These are phyloP conservation scores for Calonectria pteridis DNA, from an alignment of 2,329 filamentous ascomycete genomes.

Conservation along the genomic window DNA sequence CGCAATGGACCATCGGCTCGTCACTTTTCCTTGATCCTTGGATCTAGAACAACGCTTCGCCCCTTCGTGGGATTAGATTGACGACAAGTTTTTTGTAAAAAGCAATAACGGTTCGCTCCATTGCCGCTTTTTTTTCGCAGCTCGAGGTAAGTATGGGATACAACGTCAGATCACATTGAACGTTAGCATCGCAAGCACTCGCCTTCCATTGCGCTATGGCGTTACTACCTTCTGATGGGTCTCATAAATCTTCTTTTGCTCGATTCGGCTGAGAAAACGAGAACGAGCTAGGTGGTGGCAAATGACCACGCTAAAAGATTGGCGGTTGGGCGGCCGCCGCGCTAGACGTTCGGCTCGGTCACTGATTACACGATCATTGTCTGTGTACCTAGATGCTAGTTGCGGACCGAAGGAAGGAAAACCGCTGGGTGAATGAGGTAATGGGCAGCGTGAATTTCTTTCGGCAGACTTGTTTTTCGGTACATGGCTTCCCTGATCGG, in stretches of 20 bases:
- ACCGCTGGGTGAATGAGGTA: no score
- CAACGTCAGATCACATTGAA: background rate
- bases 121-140: background rate
- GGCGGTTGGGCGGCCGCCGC: background rate
- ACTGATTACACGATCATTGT: background rate
- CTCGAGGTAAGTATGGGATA: background rate
- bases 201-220: background rate
- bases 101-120: background rate
- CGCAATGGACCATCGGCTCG: no score
- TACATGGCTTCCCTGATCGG: no score
- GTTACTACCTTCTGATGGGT: background rate
- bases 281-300: background rate
- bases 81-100: no score
- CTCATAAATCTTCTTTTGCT: background rate
- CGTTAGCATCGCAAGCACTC: background rate
- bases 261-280: background rate
- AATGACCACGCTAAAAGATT: background rate
- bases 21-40: no score
- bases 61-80: no score
- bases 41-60: no score
- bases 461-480: background rate
- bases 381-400: background rate
- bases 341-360: background rate
- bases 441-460: background rate
- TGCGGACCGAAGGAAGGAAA: background rate